Evolutionary conservation across 148 eudicot genomes (phyloP).

Genomic region (Chenopodium album): DNA sequence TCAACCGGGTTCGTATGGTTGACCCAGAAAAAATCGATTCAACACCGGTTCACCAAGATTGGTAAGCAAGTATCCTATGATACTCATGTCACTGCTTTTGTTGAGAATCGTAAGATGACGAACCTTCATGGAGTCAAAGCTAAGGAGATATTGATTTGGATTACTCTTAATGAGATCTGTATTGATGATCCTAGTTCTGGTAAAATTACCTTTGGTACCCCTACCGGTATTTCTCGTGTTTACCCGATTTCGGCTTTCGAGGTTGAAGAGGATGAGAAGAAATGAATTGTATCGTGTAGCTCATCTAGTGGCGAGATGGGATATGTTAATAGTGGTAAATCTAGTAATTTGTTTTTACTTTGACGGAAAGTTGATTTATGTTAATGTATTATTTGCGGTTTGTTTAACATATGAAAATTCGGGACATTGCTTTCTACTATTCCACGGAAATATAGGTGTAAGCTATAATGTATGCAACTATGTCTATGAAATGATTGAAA

Average conservation of each 20-base stretch:
- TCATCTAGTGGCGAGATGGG: neutral
- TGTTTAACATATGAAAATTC: too few relatives aligned
- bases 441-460: too few relatives aligned
- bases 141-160: conserved; percentile 60
- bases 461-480: too few relatives aligned
- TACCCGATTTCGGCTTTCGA: conserved; percentile 55
- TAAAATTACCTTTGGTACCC: conserved; percentile 59
- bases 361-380: too few relatives aligned
- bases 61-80: conserved; percentile 41
- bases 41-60: conserved; percentile 42
- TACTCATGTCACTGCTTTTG: conserved; percentile 60
- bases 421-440: too few relatives aligned
- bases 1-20: conserved; percentile 67
- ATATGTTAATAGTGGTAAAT: neutral
- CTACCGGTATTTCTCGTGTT: conserved; percentile 50
- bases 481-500: too few relatives aligned
- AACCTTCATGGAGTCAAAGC: conserved; percentile 63
- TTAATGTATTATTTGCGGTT: too few relatives aligned
- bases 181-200: conserved; percentile 43
- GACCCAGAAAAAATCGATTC: conserved; percentile 44
- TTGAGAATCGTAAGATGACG: conserved; percentile 56
- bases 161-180: conserved; percentile 49
- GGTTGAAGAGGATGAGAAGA: conserved; percentile 29
- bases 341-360: too few relatives aligned
- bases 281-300: neutral